Percentiles rank a stretch among this genome's conserved stretches.
These are phyloP conservation scores for Lactarius hengduanensis DNA, from an alignment of 768 basidiomycete genomes.

Conservation along the genomic window DNA sequence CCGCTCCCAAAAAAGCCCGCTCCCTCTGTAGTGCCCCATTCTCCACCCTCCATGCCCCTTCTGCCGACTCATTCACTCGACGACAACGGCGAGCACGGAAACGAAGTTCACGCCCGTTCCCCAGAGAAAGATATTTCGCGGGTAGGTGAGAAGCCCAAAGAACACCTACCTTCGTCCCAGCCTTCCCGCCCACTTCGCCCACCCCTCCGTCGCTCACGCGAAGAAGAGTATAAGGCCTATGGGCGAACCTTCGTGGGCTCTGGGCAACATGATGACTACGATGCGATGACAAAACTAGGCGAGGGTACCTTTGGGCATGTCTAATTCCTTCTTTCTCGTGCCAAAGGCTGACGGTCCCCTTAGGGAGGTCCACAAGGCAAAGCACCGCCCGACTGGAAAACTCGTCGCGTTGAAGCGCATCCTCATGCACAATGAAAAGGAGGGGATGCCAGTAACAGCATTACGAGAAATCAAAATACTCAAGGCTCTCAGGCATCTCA, in stretches of 20 bases:
- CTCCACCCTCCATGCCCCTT: constrained; percentile 16
- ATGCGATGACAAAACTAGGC: constrained; percentile 82
- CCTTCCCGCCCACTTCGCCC: constrained; percentile 40
- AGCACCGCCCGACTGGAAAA: constrained; percentile 56
- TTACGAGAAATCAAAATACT: constrained; percentile 96
- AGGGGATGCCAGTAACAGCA: constrained; percentile 96
- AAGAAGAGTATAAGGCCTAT: constrained; percentile 68
- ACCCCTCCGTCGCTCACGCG: constrained; percentile 50
- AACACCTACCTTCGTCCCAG: constrained; percentile 1
- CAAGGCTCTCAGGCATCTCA: constrained; percentile 82
- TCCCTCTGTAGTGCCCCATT: neutral
- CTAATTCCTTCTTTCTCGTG: constrained; percentile 13
- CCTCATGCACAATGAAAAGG: constrained; percentile 94
- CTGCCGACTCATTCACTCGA: constrained; percentile 8
- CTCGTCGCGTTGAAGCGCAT: constrained; percentile 91
- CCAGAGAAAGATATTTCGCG: neutral
- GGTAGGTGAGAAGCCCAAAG: constrained; percentile 6
- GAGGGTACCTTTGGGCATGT: constrained; percentile 90
- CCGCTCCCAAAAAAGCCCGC: constrained; percentile 14
- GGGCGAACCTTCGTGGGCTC: constrained; percentile 67
- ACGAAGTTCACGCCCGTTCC: neutral
- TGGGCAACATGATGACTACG: constrained; percentile 73
- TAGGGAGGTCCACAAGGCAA: constrained; percentile 90
- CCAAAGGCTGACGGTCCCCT: neutral
- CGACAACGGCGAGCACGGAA: neutral